These are phyloP conservation scores for Pestalotiopsis fici DNA, from an alignment of 2,329 filamentous ascomycete species.

Conservation along the genomic window DNA sequence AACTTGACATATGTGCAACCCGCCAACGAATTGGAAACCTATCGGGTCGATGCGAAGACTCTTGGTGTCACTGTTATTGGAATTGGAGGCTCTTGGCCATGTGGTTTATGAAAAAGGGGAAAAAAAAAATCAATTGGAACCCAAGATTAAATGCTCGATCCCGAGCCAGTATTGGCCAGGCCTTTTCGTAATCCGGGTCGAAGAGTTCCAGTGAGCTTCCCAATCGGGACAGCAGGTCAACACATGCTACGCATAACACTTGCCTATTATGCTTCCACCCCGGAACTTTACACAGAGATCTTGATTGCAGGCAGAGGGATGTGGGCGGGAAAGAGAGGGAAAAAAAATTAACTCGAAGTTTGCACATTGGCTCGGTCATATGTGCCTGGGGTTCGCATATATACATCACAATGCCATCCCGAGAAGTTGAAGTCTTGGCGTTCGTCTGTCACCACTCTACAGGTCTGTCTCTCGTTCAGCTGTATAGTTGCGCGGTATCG, in stretches of 20 bases:
- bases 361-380: background rate
- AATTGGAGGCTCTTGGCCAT: background rate
- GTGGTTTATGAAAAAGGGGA: background rate
- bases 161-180: background rate
- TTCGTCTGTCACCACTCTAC: background rate
- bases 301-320: background rate
- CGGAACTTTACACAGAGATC: background rate
- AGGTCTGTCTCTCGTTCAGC: background rate
- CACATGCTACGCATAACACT: slow-evolving; percentile 4
- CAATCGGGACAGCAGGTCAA: background rate
- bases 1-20: background rate
- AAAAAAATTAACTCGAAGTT: background rate
- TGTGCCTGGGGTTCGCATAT: slow-evolving; percentile 2
- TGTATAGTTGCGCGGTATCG: background rate
- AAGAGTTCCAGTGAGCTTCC: background rate
- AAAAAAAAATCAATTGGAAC: background rate
- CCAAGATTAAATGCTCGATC: background rate
- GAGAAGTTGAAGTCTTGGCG: slow-evolving; percentile 6
- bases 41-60: background rate
- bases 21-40: background rate
- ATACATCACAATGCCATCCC: slow-evolving; percentile 1
- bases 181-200: background rate
- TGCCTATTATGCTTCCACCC: slow-evolving; percentile 1
- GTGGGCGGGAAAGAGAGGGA: background rate
- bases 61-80: background rate